Evolutionary conservation across 1,139 yeast genomes (phyloP).

Genomic region (Keqinozyma sinolaborantium): DNA sequence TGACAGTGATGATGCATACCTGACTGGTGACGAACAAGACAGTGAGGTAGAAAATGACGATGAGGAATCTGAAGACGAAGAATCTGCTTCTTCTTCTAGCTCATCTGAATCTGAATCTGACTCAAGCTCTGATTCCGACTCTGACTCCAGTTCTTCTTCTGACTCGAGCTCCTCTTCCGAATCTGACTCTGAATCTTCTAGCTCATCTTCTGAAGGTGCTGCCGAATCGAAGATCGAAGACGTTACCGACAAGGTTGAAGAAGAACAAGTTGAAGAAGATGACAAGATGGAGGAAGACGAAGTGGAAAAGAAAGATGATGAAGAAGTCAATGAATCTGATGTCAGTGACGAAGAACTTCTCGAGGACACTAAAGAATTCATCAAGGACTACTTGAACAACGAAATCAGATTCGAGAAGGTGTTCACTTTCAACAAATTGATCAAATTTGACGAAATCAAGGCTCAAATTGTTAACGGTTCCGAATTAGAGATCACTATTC

Average conservation of each 20-base stretch:
- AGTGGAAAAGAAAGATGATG: conserved; percentile 12
- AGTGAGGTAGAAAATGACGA: conserved; percentile 14
- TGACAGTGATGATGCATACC: conserved; percentile 18
- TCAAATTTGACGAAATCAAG: conserved; percentile 36
- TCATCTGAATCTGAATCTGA: conserved; percentile 6
- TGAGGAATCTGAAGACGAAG: conserved; percentile 8
- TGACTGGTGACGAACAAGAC: conserved; percentile 16
- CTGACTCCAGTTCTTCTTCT: conserved; percentile 8
- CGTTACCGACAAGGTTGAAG: conserved; percentile 2
- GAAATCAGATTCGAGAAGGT: conserved; percentile 45
- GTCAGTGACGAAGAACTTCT: conserved; percentile 32
- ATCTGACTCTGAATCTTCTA: conserved; percentile 12
- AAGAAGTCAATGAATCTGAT: conserved; percentile 13
- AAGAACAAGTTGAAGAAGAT: conserved; percentile 4
- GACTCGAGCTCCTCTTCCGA: conserved; percentile 8
- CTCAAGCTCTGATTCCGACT: conserved; percentile 5
- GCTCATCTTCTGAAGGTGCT: conserved; percentile 3
- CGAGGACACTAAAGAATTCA: conserved; percentile 40
- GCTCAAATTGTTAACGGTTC: conserved; percentile 37
- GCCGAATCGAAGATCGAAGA: conserved; percentile 3
- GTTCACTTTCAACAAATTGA: conserved; percentile 40
- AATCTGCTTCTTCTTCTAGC: conserved; percentile 1
- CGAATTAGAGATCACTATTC: conserved; percentile 44
- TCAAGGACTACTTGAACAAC: conserved; percentile 33
- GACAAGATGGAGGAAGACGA: conserved; percentile 6